Conservation (phyloP, 2,329 filamentous ascomycete genomes). For the Cladosporium austrohemisphaericum region DNA sequence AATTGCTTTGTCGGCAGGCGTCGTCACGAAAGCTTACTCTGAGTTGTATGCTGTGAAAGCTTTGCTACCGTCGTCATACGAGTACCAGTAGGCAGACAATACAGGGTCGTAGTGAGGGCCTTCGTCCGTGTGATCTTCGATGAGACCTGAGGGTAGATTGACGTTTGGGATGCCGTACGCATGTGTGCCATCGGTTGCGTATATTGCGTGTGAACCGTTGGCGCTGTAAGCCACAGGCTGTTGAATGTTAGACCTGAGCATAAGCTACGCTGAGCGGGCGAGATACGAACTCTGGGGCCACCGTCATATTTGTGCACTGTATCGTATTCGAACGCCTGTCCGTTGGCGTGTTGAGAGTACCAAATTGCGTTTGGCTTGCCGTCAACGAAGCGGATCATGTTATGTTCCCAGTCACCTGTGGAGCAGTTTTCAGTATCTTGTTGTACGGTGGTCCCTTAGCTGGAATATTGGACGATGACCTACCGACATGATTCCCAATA, state of each 20-base stretch:
- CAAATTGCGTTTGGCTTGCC: slow-evolving; percentile 55
- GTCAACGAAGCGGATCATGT: slow-evolving; percentile 61
- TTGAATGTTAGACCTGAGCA: slow-evolving; percentile 1
- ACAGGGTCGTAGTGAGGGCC: slow-evolving; percentile 60
- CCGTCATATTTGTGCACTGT: slow-evolving; percentile 49
- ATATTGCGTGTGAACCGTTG: slow-evolving; percentile 62
- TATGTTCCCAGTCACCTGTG: slow-evolving; percentile 60
- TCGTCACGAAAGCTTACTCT: slow-evolving; percentile 3
- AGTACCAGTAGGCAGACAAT: slow-evolving; percentile 54
- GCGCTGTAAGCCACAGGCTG: slow-evolving; percentile 55
- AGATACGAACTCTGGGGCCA: slow-evolving; percentile 38
- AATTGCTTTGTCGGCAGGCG: neutral
- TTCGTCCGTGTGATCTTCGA: slow-evolving; percentile 54
- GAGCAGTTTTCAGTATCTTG: too few relatives aligned
- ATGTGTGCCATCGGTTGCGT: slow-evolving; percentile 57
- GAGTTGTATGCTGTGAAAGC: slow-evolving; percentile 47
- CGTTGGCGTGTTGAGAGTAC: slow-evolving; percentile 61
- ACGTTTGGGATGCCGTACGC: slow-evolving; percentile 61
- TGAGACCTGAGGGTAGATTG: slow-evolving; percentile 51
- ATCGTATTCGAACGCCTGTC: slow-evolving; percentile 60
- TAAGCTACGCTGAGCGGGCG: neutral
- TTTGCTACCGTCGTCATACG: slow-evolving; percentile 41
- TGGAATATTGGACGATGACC: too few relatives aligned
- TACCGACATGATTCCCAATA: slow-evolving; percentile 58
- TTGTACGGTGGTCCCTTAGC: too few relatives aligned